A percentile compares a stretch with the other conserved stretches of the same genome.
phyloP scores from a whole-genome alignment of 495 filamentous ascomycete species.

The Polyplosphaeria fusca region DNA sequence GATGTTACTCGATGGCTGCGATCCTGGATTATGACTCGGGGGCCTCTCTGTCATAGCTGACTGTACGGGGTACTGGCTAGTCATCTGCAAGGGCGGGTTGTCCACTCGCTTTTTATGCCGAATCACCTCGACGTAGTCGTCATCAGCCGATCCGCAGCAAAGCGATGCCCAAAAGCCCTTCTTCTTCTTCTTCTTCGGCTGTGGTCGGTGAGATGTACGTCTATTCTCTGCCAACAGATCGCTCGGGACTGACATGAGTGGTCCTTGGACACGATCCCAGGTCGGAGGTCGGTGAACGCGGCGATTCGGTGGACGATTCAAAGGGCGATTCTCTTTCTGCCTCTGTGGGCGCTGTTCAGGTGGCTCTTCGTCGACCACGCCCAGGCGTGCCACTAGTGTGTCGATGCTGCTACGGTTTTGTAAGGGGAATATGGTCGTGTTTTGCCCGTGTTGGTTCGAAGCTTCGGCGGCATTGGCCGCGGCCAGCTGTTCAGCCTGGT shows the following conservation, averaged over 20 bases:
- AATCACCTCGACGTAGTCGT: constrained; percentile 45
- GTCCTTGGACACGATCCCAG: constrained; percentile 44
- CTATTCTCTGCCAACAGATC: constrained; percentile 22
- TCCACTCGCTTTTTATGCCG: constrained; percentile 36
- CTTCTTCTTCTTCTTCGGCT: constrained; percentile 31
- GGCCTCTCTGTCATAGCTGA: constrained; percentile 4
- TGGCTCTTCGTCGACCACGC: constrained; percentile 60
- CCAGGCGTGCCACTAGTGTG: constrained; percentile 73
- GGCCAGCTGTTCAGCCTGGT: constrained; percentile 60
- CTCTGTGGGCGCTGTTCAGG: not conserved
- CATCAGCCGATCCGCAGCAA: constrained; percentile 37
- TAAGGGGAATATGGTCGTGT: constrained; percentile 41
- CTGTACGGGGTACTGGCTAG: constrained; percentile 8
- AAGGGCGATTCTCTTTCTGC: constrained; percentile 30
- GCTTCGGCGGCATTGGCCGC: constrained; percentile 14
- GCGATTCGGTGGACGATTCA: constrained; percentile 6
- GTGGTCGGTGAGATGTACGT: constrained; percentile 4
- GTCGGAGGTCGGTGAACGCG: constrained; percentile 29
- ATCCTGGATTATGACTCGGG: not conserved
- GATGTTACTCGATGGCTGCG: constrained; percentile 1
- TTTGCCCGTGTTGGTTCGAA: constrained; percentile 7
- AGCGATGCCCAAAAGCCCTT: constrained; percentile 32
- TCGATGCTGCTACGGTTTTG: constrained; percentile 73
- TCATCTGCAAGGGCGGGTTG: constrained; percentile 2
- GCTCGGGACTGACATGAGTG: constrained; percentile 40